Conservation (phyloP, 2,329 filamentous ascomycete genomes). For the Monilinia polystroma region DNA sequence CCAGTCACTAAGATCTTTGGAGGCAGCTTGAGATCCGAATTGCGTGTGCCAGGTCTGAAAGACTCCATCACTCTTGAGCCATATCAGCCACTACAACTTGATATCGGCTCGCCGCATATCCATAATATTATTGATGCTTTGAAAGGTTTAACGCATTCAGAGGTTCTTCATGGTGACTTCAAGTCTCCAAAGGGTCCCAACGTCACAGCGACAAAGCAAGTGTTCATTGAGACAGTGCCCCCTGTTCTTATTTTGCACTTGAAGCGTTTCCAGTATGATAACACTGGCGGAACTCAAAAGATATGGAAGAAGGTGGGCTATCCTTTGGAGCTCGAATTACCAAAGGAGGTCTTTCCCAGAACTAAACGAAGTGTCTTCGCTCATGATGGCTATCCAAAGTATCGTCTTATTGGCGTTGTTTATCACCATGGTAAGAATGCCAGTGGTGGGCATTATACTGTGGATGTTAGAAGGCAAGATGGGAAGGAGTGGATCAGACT, state of each 20-base stretch:
- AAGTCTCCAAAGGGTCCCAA: constrained; percentile 74
- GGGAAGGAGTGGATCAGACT: constrained; percentile 94
- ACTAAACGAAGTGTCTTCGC: constrained; percentile 64
- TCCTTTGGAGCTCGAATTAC: constrained; percentile 90
- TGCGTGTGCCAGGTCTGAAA: constrained; percentile 82
- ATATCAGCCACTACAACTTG: constrained; percentile 90
- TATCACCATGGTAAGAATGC: constrained; percentile 98
- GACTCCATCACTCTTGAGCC: constrained; percentile 90
- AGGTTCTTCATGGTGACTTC: constrained; percentile 83
- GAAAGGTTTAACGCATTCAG: constrained; percentile 77
- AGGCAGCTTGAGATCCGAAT: constrained; percentile 84
- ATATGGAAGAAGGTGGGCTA: constrained; percentile 99
- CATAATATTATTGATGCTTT: constrained; percentile 91
- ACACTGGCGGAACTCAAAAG: constrained; percentile 84
- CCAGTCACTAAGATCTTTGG: constrained; percentile 95
- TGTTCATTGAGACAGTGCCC: constrained; percentile 88
- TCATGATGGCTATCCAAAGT: constrained; percentile 73
- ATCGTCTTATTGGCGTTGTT: constrained; percentile 83
- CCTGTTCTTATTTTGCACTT: constrained; percentile 91
- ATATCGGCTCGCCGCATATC: constrained; percentile 84
- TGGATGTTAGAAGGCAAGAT: constrained; percentile 93
- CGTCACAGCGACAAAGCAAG: constrained; percentile 83
- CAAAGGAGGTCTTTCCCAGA: constrained; percentile 81
- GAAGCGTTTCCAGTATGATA: constrained; percentile 96
- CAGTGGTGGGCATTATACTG: constrained; percentile 93